Evolutionary conservation across 2,329 filamentous ascomycete genomes (phyloP), one percentile per base, ranked within the genome.

Genomic region (Phaeoacremonium minimum): DNA sequence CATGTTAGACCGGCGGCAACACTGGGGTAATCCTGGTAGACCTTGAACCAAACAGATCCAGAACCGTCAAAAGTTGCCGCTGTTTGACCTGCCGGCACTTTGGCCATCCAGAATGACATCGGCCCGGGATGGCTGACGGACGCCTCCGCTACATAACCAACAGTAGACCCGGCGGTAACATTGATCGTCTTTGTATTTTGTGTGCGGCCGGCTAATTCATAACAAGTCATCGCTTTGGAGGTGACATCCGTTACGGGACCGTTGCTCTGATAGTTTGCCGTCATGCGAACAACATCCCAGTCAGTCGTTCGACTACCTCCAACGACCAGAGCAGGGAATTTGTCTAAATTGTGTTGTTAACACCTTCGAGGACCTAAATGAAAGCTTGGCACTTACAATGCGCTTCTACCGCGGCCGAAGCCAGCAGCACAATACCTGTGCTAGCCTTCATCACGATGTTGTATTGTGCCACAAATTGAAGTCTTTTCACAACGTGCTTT

Each of bases 171-270:
- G 13, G 69, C 69, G 8, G 63, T 60, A 6, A 70, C 59, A 30
- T 55, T 63, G 41, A 63, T 61, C 2, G 61, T 67, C 33, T 57
- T 51, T 0, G 59, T 60, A 4, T 63, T 65, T 30, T 62, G 57
- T 33, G 57, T 61, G 28, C 66, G 64, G 4, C 61, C 47, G 8
- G 51, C 52, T 8, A 64, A 55, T 47, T 73, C 64, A 51, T 70
- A 74, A 59, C 70, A 75, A n/a, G 67, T 67, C 56, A 74, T 69
- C 39, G 66, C 61, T 2, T 60, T 46, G 28, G 65, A 68, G 32
- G 49, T 60, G 18, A 74, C 69, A 41, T 69, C 59, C 4, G 66
- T 67, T 22, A 74, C 68, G 41, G 67, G 67, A 2, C 61, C 64
- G 44, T 73, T 72, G 51, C 53, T 60, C 49, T 74, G 66, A 51